These are phyloP conservation scores for Claviceps fusiformis DNA, from an alignment of 2,329 filamentous ascomycete genomes.

Conservation along the genomic window DNA sequence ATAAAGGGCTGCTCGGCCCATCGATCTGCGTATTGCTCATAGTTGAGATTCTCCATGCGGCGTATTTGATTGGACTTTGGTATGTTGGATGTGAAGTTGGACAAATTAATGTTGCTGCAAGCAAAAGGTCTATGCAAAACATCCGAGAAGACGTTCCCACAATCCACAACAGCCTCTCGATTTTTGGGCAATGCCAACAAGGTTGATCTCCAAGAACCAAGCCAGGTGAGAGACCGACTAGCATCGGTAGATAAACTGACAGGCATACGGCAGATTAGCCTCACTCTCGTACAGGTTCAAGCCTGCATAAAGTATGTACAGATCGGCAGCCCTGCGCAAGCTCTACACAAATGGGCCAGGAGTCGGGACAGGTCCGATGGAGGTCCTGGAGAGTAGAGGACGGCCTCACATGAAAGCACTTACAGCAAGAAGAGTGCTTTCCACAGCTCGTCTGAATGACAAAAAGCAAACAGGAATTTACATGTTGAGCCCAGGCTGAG, in stretches of 20 bases:
- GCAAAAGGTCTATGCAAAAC: slow-evolving; percentile 80
- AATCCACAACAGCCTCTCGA: slow-evolving; percentile 48
- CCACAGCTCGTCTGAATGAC: slow-evolving; percentile 77
- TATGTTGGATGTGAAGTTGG: slow-evolving; percentile 55
- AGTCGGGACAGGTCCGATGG: neutral
- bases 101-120: slow-evolving; percentile 63
- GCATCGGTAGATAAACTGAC: slow-evolving; percentile 17
- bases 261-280: neutral
- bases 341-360: slow-evolving; percentile 4
- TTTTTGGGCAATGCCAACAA: slow-evolving; percentile 44
- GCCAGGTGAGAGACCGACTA: slow-evolving; percentile 41
- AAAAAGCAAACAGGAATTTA: slow-evolving; percentile 77
- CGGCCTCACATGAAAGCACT: slow-evolving; percentile 26
- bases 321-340: neutral
- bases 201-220: slow-evolving; percentile 73
- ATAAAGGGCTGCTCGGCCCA: slow-evolving; percentile 82
- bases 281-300: neutral
- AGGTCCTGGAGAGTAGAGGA: neutral
- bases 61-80: slow-evolving; percentile 60
- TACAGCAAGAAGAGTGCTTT: slow-evolving; percentile 74
- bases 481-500: slow-evolving; percentile 61
- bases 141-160: slow-evolving; percentile 75
- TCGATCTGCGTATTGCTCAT: slow-evolving; percentile 56
- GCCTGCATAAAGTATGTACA: neutral
- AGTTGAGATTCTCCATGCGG: slow-evolving; percentile 53